These are phyloP conservation scores for Pseudonitzschia delicatissima DNA, from an alignment of 108 stramenopile genomes.

Conservation along the genomic window DNA sequence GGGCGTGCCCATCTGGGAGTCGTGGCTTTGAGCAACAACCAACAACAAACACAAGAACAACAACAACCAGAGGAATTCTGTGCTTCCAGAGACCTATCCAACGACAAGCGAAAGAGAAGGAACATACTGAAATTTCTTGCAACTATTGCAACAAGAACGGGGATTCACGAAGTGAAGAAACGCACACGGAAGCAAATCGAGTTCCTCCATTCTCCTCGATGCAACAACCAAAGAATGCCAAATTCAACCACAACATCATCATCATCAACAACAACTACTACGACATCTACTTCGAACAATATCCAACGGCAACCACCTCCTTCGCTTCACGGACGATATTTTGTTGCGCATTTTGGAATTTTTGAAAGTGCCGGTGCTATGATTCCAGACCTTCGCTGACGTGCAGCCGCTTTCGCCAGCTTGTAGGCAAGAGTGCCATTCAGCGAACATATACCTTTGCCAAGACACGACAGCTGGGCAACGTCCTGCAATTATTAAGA, in stretches of 20 bases:
- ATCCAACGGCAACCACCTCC: conserved; percentile 27
- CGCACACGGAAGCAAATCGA: no score
- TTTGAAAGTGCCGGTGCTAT: conserved; percentile 60
- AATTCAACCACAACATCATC: not conserved
- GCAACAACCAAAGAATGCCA: no score
- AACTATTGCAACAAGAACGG: no score
- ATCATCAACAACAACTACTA: not conserved
- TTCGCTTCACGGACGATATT: conserved; percentile 75
- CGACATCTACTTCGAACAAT: conserved; percentile 2
- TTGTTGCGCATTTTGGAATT: conserved; percentile 67
- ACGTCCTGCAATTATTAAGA: conserved; percentile 62
- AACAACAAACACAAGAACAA: not conserved
- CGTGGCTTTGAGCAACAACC: conserved; percentile 27
- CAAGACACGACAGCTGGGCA: conserved; percentile 45
- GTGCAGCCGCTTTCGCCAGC: conserved; percentile 63
- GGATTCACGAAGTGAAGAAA: no score
- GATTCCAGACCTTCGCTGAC: conserved; percentile 51
- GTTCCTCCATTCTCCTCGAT: no score
- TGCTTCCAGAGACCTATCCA: not conserved
- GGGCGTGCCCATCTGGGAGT: conserved; percentile 60
- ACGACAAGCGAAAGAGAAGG: no score
- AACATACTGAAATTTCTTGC: no score
- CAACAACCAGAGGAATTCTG: not conserved
- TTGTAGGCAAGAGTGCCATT: conserved; percentile 49
- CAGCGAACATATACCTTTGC: conserved; percentile 54